Evolutionary conservation across 73 alveolate genomes (phyloP), one percentile per base, ranked within the genome.

Genomic region (Paramecium sexaurelia): DNA sequence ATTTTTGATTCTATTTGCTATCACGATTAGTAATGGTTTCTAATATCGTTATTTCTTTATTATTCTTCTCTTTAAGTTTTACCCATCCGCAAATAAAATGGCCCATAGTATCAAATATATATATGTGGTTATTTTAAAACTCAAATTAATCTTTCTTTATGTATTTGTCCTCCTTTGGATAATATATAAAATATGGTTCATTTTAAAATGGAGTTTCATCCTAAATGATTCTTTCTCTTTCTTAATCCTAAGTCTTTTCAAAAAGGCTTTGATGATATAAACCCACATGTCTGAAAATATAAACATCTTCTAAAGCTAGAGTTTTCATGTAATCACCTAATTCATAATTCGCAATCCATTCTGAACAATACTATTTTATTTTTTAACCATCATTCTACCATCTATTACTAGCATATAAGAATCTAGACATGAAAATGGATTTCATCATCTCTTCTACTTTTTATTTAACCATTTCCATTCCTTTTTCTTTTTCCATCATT

Each of bases 271-370:
- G 24, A 36, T 71, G 43, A 19, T 3, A 19, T 9, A 35, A 71
- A 11, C 55, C 86, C 17, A 71, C 86, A 71, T 71, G 37, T 17
- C 86, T 71, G 55, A 71, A 71, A 6, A 71, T 13, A 17, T 71
- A 71, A 15, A 37, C 43, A 36, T 71, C 35, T 8, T 29, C 35
- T 3, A 71, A 15, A 0, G 19, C 11, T n/a, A 35, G 17, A 11
- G 22, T 11, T 71, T 37, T 35, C 32, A 71, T 7, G 17, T 71
- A 71, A 19, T 71, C 86, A 71, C 86, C 35, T 35, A 71, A 35
- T 19, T 71, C 86, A 71, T 33, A 71, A 36, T 71, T 71, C 0
- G 86, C 86, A 0, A 71, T 61, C 86, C 86, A 71, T 33, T 71
- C 86, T 33, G 3, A 0, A 71, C 43, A 32, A 35, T 71, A 71